Percentiles rank a stretch among this genome's conserved stretches.
These are phyloP conservation scores for Trichothecium roseum DNA, from an alignment of 2,329 filamentous ascomycete genomes.

Conservation along the genomic window DNA sequence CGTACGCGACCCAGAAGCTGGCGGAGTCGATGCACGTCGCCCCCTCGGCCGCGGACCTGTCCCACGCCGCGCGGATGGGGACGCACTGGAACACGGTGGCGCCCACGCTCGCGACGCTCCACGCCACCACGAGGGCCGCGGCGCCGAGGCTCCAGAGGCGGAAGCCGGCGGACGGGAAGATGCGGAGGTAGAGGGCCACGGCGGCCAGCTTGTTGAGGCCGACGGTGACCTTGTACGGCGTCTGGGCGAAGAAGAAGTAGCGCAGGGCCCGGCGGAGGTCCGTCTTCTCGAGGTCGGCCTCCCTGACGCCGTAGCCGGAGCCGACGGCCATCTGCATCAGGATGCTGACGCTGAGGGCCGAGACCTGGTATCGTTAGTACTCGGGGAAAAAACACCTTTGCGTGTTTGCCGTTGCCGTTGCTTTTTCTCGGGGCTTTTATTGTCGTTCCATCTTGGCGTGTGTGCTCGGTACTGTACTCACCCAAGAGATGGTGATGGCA, in stretches of 20 bases:
- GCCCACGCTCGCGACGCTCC: constrained; percentile 27
- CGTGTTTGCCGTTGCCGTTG: too few relatives aligned
- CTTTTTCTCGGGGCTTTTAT: too few relatives aligned
- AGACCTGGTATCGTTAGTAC: constrained; percentile 12
- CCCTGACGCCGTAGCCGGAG: constrained; percentile 29
- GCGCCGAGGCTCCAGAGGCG: constrained; percentile 23
- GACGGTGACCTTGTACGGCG: constrained; percentile 38
- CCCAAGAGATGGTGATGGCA: too few relatives aligned
- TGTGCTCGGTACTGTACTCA: too few relatives aligned
- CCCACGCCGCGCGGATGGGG: constrained; percentile 31
- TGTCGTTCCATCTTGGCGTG: too few relatives aligned
- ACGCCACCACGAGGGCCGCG: constrained; percentile 28
- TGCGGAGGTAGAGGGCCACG: constrained; percentile 36
- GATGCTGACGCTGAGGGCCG: constrained; percentile 18
- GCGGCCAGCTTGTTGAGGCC: constrained; percentile 40
- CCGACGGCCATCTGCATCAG: constrained; percentile 23
- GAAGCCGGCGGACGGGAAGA: constrained; percentile 34
- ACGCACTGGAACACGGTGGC: constrained; percentile 36
- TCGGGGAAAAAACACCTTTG: not conserved
- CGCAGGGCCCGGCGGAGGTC: constrained; percentile 16
- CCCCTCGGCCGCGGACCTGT: constrained; percentile 22
- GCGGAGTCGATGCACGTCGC: constrained; percentile 31
- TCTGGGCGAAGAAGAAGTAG: constrained; percentile 35
- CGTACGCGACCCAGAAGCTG: constrained; percentile 34
- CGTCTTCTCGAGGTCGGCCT: constrained; percentile 16